Evolutionary conservation across 2,329 filamentous ascomycete genomes (phyloP).

Genomic region (Fusarium protoensiforme): DNA sequence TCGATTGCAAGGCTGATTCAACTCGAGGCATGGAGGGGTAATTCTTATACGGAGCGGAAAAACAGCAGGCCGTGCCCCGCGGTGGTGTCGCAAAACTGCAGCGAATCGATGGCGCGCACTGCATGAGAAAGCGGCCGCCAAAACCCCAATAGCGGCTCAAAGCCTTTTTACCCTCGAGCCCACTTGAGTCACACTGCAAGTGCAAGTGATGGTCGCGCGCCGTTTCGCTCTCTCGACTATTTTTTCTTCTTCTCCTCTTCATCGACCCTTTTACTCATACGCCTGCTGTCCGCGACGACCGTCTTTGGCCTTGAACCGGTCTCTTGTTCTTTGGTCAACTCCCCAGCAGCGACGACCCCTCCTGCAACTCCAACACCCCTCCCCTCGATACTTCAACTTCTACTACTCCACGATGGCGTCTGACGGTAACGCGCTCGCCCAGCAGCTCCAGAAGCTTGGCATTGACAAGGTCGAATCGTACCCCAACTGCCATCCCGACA

Average conservation of each 20-base stretch:
- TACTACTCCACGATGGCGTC: slow-evolving; percentile 33
- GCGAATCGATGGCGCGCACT: slow-evolving; percentile 33
- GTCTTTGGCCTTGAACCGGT: background rate
- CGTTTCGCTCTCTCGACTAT: slow-evolving; percentile 38
- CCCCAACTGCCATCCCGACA: slow-evolving; percentile 71
- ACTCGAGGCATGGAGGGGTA: slow-evolving; percentile 26
- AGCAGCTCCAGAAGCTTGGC: slow-evolving; percentile 40
- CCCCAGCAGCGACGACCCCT: background rate
- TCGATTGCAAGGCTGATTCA: background rate
- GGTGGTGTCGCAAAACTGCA: slow-evolving; percentile 11
- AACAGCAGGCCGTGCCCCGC: slow-evolving; percentile 34
- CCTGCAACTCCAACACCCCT: background rate
- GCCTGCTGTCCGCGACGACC: slow-evolving; percentile 23
- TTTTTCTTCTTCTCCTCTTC: slow-evolving; percentile 38
- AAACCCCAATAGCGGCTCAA: slow-evolving; percentile 18
- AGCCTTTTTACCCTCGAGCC: slow-evolving; percentile 42
- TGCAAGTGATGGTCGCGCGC: slow-evolving; percentile 43
- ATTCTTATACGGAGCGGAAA: slow-evolving; percentile 27
- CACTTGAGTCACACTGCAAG: slow-evolving; percentile 44
- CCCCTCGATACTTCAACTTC: background rate
- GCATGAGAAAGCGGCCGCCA: slow-evolving; percentile 12
- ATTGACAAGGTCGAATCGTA: slow-evolving; percentile 48
- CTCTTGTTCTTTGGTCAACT: slow-evolving; percentile 11
- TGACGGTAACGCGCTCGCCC: slow-evolving; percentile 40
- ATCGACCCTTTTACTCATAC: slow-evolving; percentile 13